Base-by-base conservation (phyloP, 2,329 filamentous ascomycete genomes). In the Sporothrix dimorphospora region DNA sequence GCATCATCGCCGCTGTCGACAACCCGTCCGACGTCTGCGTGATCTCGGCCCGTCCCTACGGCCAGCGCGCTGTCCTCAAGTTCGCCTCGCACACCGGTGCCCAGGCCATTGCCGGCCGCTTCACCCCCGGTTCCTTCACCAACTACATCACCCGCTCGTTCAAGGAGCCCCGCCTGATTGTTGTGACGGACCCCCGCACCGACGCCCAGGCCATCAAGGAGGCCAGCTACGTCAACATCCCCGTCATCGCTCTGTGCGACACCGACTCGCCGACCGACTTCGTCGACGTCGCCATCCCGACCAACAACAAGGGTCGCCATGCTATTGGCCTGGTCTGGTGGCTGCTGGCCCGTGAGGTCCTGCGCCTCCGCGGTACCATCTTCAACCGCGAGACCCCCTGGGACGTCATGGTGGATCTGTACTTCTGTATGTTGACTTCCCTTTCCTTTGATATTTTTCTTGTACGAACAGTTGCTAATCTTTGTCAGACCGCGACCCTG, bases 81-180 rank as follows among this genome's bases (percentile, higher is more conserved):
- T 99, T 99, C 88, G 96, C 96, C 81, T 88, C 94, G 77, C 96
- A 99, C 92, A 99, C 96, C 78, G 96, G 96, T 84, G 94, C 97
- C 81, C 93, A 94, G 81, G 93, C 96, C 85, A 99, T 99, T 82
- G 97, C 96, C 81, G 96, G 96, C 88, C 96, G 96, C 85, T 99
- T 99, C 92, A 99, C 96, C 83, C 96, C 96, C 84, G 96, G 96
- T 93, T 97, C 95, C 86, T 99, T 99, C 92, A 99, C 96, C 90
- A 99, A 99, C 91, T 99, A 99, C 92, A 99, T 99, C 92, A 99
- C 97, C 86, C 95, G 96, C 82, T 98, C 96, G 78, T 99, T 99
- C 94, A 98, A 98, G 92, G 96, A 99, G 90, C 96, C 96, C 83
- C 97, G 97, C 85, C 90, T 99, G 83, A 98, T 99, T 86, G 91